Percentiles rank a stretch among this genome's conserved stretches.
Evolutionary conservation across 23 red algal genomes (phyloP).

Genomic region (Gracilaria caudata): DNA sequence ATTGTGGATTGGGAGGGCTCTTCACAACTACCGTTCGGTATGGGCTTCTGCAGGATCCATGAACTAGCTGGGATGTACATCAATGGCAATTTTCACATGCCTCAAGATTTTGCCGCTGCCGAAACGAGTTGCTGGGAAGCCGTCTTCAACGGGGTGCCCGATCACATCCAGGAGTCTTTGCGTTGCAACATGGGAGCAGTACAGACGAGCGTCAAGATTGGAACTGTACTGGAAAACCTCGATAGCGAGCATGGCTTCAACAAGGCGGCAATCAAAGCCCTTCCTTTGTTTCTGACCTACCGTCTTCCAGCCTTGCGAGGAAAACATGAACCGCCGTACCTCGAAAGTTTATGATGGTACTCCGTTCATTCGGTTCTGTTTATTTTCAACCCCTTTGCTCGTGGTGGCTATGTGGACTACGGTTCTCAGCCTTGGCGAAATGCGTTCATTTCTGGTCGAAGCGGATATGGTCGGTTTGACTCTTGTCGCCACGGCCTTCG

Average conservation of each 20-base stretch:
- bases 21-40: constrained; percentile 15
- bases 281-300: constrained; percentile 19
- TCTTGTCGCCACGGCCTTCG: constrained; percentile 57
- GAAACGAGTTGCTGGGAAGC: constrained; percentile 7
- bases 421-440: constrained; percentile 53
- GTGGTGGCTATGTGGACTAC: constrained; percentile 72
- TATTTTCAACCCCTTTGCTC: constrained; percentile 61
- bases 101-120: constrained; percentile 7
- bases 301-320: background rate
- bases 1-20: constrained; percentile 18
- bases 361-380: constrained; percentile 59
- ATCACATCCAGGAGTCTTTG: background rate
- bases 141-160: constrained; percentile 3
- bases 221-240: constrained; percentile 2
- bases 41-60: constrained; percentile 18
- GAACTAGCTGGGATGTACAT: constrained; percentile 1
- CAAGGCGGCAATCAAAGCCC: background rate
- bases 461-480: constrained; percentile 55
- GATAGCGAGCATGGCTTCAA: constrained; percentile 18
- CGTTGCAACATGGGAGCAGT: background rate
- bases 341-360: constrained; percentile 10
- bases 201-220: constrained; percentile 11
- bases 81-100: constrained; percentile 18
- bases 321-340: constrained; percentile 17
- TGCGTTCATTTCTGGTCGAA: constrained; percentile 32